Evolutionary conservation across 2,329 filamentous ascomycete species (phyloP).

Genomic region (Alternaria sp.): DNA sequence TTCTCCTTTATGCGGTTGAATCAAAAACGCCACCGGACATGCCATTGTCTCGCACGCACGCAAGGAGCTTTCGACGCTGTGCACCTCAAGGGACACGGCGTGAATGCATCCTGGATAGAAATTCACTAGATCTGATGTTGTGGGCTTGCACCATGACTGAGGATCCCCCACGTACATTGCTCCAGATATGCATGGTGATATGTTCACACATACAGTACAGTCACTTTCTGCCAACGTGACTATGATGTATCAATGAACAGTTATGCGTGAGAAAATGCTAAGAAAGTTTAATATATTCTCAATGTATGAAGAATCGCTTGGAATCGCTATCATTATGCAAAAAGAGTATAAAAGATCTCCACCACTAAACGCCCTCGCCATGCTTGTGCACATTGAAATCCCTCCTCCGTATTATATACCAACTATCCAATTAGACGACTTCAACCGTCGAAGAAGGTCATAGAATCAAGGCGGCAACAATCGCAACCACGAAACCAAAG

Average conservation of each 20-base stretch:
- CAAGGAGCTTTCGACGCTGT: conserved; percentile 26
- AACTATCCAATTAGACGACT: not conserved
- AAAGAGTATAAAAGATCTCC: not conserved
- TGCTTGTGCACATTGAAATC: not conserved
- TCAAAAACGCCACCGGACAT: conserved; percentile 19
- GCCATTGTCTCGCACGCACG: conserved; percentile 20
- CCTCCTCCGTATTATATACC: not conserved
- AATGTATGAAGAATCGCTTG: not conserved
- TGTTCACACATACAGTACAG: not conserved
- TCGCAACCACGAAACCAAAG: conserved; percentile 24
- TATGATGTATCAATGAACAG: not conserved
- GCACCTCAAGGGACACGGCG: conserved; percentile 17
- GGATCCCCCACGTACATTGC: conserved; percentile 27
- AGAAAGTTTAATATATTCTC: not conserved
- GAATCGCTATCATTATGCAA: conserved; percentile 3
- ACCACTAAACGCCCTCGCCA: not conserved
- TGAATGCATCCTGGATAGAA: conserved; percentile 31
- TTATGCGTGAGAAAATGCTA: not conserved
- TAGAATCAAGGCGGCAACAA: conserved; percentile 24
- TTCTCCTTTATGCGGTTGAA: conserved; percentile 19
- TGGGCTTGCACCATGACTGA: conserved; percentile 18
- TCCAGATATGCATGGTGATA: not conserved
- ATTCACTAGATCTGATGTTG: conserved; percentile 39
- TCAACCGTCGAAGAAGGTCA: conserved; percentile 8
- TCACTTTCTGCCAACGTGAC: no score